A percentile compares a stretch with the other conserved stretches of the same genome.
phyloP scores from a whole-genome alignment of 2,329 filamentous ascomycete genomes.

The Colletotrichum limetticola region DNA sequence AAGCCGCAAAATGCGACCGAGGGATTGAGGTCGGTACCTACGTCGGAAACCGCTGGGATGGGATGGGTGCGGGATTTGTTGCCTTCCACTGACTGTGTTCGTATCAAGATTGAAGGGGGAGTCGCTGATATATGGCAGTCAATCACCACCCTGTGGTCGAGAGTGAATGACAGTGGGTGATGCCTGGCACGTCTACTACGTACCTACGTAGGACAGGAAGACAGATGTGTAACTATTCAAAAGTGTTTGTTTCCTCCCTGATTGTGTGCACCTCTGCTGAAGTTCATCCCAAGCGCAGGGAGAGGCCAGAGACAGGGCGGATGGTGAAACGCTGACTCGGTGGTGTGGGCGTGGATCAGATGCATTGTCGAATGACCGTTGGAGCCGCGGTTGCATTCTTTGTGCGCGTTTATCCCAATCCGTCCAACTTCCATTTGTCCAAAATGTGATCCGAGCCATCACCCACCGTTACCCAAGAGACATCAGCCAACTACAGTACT shows the following conservation, averaged over 20 bases:
- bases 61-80: slow-evolving; percentile 16
- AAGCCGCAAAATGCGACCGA: not conserved
- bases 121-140: no score
- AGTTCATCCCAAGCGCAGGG: not conserved
- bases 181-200: no score
- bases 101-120: not conserved
- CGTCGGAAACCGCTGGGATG: not conserved
- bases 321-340: slow-evolving; percentile 32
- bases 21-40: not conserved
- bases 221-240: slow-evolving; percentile 5
- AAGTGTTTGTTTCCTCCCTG: slow-evolving; percentile 23
- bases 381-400: slow-evolving; percentile 12
- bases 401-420: not conserved
- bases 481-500: no score
- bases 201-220: not conserved
- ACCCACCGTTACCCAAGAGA: not conserved
- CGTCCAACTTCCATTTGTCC: slow-evolving; percentile 4
- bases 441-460: slow-evolving; percentile 23
- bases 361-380: slow-evolving; percentile 28
- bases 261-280: not conserved
- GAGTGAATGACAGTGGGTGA: no score
- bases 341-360: slow-evolving; percentile 9
- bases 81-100: no score
- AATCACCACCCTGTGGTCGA: no score
- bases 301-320: slow-evolving; percentile 6